Evolutionary conservation across 2,329 filamentous ascomycete species (phyloP).

Genomic region (Massarina eburnea): DNA sequence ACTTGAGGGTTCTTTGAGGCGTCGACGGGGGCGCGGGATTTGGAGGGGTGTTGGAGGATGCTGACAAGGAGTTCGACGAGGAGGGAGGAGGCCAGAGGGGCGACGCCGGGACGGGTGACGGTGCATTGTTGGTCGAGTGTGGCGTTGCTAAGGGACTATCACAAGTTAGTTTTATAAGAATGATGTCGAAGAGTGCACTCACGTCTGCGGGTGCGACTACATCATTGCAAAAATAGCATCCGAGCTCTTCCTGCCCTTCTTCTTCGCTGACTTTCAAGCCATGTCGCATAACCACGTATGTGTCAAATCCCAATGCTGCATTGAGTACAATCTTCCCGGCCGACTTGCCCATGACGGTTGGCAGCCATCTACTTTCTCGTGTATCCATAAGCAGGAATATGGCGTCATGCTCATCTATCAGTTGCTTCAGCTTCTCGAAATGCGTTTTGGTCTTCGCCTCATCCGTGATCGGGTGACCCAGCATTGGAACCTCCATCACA

Average conservation of each 20-base stretch:
- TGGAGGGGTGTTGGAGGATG: slow-evolving; percentile 69
- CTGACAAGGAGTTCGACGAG: slow-evolving; percentile 89
- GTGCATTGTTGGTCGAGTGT: slow-evolving; percentile 98
- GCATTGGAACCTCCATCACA: slow-evolving; percentile 88
- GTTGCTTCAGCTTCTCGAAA: slow-evolving; percentile 70
- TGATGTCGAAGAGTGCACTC: slow-evolving; percentile 50
- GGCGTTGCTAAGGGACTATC: slow-evolving; percentile 85
- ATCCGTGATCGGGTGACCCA: slow-evolving; percentile 83
- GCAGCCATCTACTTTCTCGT: slow-evolving; percentile 90
- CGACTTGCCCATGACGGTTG: slow-evolving; percentile 93
- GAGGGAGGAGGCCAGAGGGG: slow-evolving; percentile 86
- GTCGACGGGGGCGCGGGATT: slow-evolving; percentile 40
- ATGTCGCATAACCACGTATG: slow-evolving; percentile 96
- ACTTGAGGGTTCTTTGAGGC: slow-evolving; percentile 9
- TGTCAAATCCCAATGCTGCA: slow-evolving; percentile 92
- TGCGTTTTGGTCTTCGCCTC: slow-evolving; percentile 69
- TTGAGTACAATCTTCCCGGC: slow-evolving; percentile 95
- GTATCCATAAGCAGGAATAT: slow-evolving; percentile 98
- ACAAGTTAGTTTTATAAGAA: background rate
- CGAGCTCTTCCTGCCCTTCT: slow-evolving; percentile 64
- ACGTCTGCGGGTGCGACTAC: slow-evolving; percentile 93
- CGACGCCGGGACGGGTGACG: slow-evolving; percentile 89
- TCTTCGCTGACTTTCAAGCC: slow-evolving; percentile 61
- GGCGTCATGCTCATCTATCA: slow-evolving; percentile 84
- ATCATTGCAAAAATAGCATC: slow-evolving; percentile 98